These are phyloP conservation scores for Phytophthora idaei DNA, from an alignment of 352 stramenopile genomes.

Conservation along the genomic window DNA sequence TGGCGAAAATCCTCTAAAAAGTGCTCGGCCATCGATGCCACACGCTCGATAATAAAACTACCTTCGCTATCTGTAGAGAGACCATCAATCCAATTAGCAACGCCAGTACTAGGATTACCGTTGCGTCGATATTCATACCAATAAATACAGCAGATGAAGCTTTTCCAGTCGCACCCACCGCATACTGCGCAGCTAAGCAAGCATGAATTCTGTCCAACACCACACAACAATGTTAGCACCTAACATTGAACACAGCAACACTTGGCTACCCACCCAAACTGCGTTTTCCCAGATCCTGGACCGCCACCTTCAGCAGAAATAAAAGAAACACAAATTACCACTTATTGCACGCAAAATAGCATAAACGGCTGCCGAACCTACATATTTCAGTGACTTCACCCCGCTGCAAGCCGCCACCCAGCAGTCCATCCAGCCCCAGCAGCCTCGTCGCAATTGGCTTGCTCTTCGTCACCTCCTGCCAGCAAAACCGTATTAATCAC, in stretches of 20 bases:
- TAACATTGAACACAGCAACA: not conserved
- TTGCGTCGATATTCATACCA: conserved; percentile 34
- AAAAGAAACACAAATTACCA: not conserved
- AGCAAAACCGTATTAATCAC: not conserved
- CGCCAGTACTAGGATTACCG: not conserved
- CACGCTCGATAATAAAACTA: conserved; percentile 90
- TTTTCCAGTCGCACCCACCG: conserved; percentile 19
- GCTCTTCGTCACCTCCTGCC: conserved; percentile 37
- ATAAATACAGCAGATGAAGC: conserved; percentile 57
- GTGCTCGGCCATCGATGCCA: conserved; percentile 80
- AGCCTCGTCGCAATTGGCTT: conserved; percentile 53
- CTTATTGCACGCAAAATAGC: not conserved
- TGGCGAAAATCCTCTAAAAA: conserved; percentile 78
- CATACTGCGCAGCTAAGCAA: conserved; percentile 65
- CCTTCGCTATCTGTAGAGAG: conserved; percentile 86
- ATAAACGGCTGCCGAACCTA: conserved; percentile 19
- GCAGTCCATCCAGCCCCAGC: conserved; percentile 52
- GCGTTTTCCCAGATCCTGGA: conserved; percentile 79
- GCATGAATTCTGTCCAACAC: conserved; percentile 58
- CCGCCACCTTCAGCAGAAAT: conserved; percentile 42
- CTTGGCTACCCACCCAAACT: conserved; percentile 51
- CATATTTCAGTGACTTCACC: conserved; percentile 85
- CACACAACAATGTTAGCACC: conserved; percentile 1
- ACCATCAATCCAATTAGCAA: not conserved
- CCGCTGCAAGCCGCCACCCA: conserved; percentile 68